Base-by-base conservation (phyloP, 202 grass and related monocot species). In the Elaeis oleifera region DNA sequence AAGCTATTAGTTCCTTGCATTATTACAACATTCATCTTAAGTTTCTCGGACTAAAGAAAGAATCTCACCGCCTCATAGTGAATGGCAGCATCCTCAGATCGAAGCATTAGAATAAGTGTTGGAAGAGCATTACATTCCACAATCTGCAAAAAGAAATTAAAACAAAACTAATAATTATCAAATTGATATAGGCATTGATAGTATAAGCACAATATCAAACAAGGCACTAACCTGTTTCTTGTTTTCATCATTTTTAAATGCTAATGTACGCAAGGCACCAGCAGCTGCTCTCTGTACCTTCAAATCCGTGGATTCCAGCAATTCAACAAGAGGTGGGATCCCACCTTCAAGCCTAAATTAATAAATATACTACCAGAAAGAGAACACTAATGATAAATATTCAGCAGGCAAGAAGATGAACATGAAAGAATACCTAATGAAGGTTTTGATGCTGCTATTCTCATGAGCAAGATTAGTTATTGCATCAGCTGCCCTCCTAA, bases 381-480 rank as follows among this genome's bases (percentile, higher is more conserved):
- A 62, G 18, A 63, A 5, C 5, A 16, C 27, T 9, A 55, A 24
- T 6, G 60, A 27, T 74, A 74, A 19, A 15, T 36, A 59, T 25
- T 61, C 13, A 64, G 29, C 28, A 54, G 31, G 27, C 39, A 73
- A 18, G 5, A 51, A 20, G 59, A 51, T 23, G 49, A 55, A 49
- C 31, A 29, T 63, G 55, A 36, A 70, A 62, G n/a, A 78, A 66
- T 65, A 99, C 95, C 95, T 99, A 85, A 94, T 78, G 39, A 78
- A 83, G 64, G 82, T 99, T 87, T 99, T 99, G 75, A 99, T 99
- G 60, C 87, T 86, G 75, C 88, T 94, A 81, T 99, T 99, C 74
- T 99, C 94, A 90, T 99, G 94, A 94, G 94, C 94, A 24, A 99
- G 88, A 78, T 99, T 99, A 13, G 94, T 99, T 73, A 99, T 89